A percentile compares a stretch with the other conserved stretches of the same genome.
phyloP scores from a whole-genome alignment of 768 basidiomycete species.

The Termitomyces sp. region DNA sequence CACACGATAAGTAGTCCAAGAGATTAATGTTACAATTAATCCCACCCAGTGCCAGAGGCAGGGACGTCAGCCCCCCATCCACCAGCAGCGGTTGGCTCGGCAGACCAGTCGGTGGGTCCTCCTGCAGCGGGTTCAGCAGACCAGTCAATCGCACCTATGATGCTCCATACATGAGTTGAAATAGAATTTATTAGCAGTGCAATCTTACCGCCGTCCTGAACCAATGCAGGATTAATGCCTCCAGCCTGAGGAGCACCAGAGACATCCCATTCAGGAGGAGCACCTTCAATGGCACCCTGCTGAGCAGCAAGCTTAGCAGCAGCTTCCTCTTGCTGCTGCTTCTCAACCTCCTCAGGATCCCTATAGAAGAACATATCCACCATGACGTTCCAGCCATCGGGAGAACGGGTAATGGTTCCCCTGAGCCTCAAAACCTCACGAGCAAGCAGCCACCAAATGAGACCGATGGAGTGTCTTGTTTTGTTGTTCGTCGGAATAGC shows the following conservation, averaged over 20 bases:
- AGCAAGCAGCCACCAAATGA: constrained; percentile 96
- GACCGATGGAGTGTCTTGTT: constrained; percentile 93
- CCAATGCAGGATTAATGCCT: constrained; percentile 73
- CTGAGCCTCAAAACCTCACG: constrained; percentile 96
- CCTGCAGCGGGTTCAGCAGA: constrained; percentile 56
- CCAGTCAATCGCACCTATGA: constrained; percentile 77
- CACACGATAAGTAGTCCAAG: constrained; percentile 7
- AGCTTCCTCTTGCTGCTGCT: constrained; percentile 92
- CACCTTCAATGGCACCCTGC: constrained; percentile 36
- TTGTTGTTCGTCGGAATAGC: constrained; percentile 99
- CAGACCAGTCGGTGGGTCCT: constrained; percentile 75
- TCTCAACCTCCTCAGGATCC: constrained; percentile 98
- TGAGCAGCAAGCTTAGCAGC: constrained; percentile 75
- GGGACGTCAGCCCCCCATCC: constrained; percentile 41
- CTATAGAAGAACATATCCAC: constrained; percentile 99
- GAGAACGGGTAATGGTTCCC: constrained; percentile 86
- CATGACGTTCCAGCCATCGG: constrained; percentile 97
- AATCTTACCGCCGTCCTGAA: constrained; percentile 50
- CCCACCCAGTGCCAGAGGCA: constrained; percentile 32
- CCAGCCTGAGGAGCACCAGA: constrained; percentile 63
- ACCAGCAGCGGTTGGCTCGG: constrained; percentile 57
- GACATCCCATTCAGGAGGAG: constrained; percentile 72
- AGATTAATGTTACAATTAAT: constrained; percentile 28
- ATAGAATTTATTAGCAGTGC: constrained; percentile 6
- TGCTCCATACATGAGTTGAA: not conserved